Evolutionary conservation across 176 grass and related monocot species (phyloP).

Genomic region (Bolboschoenus planiculmis): DNA sequence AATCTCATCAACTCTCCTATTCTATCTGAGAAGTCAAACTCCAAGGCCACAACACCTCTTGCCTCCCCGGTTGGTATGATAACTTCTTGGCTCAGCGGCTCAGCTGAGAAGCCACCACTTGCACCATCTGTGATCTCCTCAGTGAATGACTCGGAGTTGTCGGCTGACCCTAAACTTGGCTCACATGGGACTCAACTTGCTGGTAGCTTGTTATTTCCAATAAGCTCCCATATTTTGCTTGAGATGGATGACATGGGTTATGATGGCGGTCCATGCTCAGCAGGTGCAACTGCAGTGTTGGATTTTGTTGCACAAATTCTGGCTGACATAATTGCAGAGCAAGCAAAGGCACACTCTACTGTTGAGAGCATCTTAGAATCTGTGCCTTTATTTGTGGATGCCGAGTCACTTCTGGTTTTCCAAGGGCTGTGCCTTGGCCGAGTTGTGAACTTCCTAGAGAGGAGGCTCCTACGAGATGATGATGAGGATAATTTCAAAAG

Average conservation of each 20-base stretch:
- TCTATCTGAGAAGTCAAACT: slow-evolving; percentile 72
- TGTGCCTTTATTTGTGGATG: slow-evolving; percentile 81
- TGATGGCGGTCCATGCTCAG: slow-evolving; percentile 93
- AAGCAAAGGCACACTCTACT: slow-evolving; percentile 77
- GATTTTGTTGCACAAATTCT: slow-evolving; percentile 98
- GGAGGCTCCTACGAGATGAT: slow-evolving; percentile 83
- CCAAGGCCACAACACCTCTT: slow-evolving; percentile 56
- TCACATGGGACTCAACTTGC: slow-evolving; percentile 49
- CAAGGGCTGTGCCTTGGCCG: slow-evolving; percentile 95
- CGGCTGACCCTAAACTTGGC: slow-evolving; percentile 53
- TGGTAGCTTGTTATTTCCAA: slow-evolving; percentile 56
- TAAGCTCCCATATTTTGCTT: slow-evolving; percentile 71
- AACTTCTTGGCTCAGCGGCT: slow-evolving; percentile 67
- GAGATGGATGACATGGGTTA: slow-evolving; percentile 95
- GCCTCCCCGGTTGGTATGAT: slow-evolving; percentile 72
- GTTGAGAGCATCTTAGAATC: slow-evolving; percentile 81
- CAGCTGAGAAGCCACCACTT: slow-evolving; percentile 49
- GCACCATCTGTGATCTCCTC: slow-evolving; percentile 81
- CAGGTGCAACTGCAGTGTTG: slow-evolving; percentile 85
- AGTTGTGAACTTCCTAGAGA: slow-evolving; percentile 99
- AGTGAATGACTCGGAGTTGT: slow-evolving; percentile 53
- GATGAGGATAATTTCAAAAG: slow-evolving; percentile 78
- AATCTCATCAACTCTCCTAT: slow-evolving; percentile 64
- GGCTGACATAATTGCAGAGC: slow-evolving; percentile 83
- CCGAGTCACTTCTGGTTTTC: slow-evolving; percentile 80